Evolutionary conservation across 2,329 filamentous ascomycete genomes (phyloP), one percentile per base, ranked within the genome.

Genomic region (Colletotrichum incanum): DNA sequence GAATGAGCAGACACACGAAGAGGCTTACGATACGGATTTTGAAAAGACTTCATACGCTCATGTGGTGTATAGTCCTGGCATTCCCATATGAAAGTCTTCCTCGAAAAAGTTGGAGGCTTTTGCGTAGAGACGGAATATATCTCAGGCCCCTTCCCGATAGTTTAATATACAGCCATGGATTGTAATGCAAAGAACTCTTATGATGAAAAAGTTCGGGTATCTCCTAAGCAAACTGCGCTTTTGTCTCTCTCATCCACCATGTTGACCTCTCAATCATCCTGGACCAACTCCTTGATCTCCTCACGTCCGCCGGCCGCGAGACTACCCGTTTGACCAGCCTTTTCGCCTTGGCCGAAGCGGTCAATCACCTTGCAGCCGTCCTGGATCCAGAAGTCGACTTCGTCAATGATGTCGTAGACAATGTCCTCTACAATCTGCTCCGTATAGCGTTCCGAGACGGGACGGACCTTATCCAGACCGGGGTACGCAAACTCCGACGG

Each of bases 371-470:
- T 85, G 11, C 85, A 86, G 31, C 88, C 88, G 74, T 94, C 93
- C 79, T 93, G 90, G 81, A 92, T 87, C 92, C 91, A 97, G 83
- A 94, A 96, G 84, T 97, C 95, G 60, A 97, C 93, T 83, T 99
- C 96, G 78, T 99, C 96, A 41, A 98, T 88, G 65, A 99, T 89
- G 81, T 99, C 96, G 80, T 95, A 98, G 39, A 98, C 89, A 31
- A 98, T 87, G 78, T 99, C 96, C 83, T 99, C 96, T 18, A 93
- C 95, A 73, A 99, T 95, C 84, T 98, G 96, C 80, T 99, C 95
- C 71, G 91, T 90, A 82, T 95, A 98, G 41, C 96, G 90, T 73
- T 97, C 93, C 9, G 90, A 89, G 28, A 98, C 85, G 0, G 93
- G 86, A 43, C 90, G 87, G 1, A 92, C 76, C 65, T 76, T 79